Base-by-base conservation (phyloP, 2,329 filamentous ascomycete genomes). In the Blastomyces silverae region DNA sequence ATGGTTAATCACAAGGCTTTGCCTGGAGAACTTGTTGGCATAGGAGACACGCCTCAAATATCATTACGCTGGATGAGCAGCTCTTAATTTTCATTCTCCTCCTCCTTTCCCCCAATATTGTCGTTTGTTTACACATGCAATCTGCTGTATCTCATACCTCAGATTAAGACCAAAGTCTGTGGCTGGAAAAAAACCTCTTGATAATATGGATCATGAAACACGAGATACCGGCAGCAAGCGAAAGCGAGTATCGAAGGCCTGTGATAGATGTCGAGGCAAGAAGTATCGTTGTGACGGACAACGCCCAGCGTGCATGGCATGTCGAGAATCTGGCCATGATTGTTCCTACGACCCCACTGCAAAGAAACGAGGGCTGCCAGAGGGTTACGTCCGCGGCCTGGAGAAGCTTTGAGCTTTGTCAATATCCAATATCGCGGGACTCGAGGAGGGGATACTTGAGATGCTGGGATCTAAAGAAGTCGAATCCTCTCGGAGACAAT, bases 391-490 rank as follows among this genome's bases (percentile, higher is more conserved):
- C 42, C 77, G 79, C 25, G 78, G 78, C 3, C 64, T 80, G 63
- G 79, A 80, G 68, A 80, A 80, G 67, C 71, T 80, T 42, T 80
- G 77, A 77, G 78, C 78, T 7, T 67, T 80, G 34, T 75, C 77
- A 8, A 72, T 79, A 50, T 77, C 75, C 66, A 80, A 79, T 48
- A 76, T 80, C 60, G 74, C 78, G 42, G 79, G 79, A 5, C 74
- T 80, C 48, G 79, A 80, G 65, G 77, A 78, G 28, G 74, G 71
- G 39, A 75, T 79, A 69, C 68, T 78, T 56, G 69, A 70, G 5
- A 70, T 80, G 64, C 64, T 80, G 53, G 76, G 76, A n/a, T 70
- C 68, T 31, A 77, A 73, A 15, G 68, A 64, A 37, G 20, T 70
- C 57, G 73, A 73, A 39, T 74, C 76, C 0, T 66, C 70, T 34